Evolutionary conservation across 2,329 filamentous ascomycete genomes (phyloP).

Genomic region (Mycocentrospora acerina): DNA sequence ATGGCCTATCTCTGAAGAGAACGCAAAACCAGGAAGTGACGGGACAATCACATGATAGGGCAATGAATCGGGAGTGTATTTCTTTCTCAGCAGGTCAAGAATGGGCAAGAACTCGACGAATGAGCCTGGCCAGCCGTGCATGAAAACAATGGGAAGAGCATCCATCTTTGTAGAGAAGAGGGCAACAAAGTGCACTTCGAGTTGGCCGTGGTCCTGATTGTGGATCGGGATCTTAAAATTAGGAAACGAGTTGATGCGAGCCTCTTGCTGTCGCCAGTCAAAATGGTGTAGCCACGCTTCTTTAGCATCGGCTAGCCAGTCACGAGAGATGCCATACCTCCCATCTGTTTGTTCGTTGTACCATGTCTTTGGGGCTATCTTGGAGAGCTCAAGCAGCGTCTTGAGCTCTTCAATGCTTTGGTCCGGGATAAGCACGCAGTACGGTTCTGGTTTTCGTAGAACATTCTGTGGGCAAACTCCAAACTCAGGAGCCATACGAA

Average conservation of each 20-base stretch:
- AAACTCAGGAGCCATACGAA: too few species aligned
- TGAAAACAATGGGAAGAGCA: constrained; percentile 53
- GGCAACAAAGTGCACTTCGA: constrained; percentile 56
- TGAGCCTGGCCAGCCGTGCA: constrained; percentile 59
- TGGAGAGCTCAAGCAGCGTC: constrained; percentile 26
- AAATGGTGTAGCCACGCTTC: constrained; percentile 34
- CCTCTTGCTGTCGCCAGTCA: constrained; percentile 44
- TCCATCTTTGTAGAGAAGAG: constrained; percentile 55
- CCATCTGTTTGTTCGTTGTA: constrained; percentile 30
- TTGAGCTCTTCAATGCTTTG: constrained; percentile 35
- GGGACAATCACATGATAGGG: constrained; percentile 62
- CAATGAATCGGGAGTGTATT: constrained; percentile 53
- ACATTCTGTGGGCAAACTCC: too few species aligned
- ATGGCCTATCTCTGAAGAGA: constrained; percentile 52
- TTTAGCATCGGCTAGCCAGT: constrained; percentile 36
- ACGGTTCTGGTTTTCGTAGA: constrained; percentile 22
- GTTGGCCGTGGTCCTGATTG: constrained; percentile 40
- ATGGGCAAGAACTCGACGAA: constrained; percentile 60
- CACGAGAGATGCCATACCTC: constrained; percentile 33
- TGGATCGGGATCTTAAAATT: constrained; percentile 51
- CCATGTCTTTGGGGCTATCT: constrained; percentile 33
- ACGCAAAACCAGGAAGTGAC: constrained; percentile 56
- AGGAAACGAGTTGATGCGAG: constrained; percentile 52
- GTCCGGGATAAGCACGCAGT: constrained; percentile 28
- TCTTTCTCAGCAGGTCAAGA: constrained; percentile 48